A percentile compares a stretch with the other conserved stretches of the same genome.
Conservation (phyloP, 2,329 filamentous ascomycete species). For the Aaosphaeria arxii region DNA sequence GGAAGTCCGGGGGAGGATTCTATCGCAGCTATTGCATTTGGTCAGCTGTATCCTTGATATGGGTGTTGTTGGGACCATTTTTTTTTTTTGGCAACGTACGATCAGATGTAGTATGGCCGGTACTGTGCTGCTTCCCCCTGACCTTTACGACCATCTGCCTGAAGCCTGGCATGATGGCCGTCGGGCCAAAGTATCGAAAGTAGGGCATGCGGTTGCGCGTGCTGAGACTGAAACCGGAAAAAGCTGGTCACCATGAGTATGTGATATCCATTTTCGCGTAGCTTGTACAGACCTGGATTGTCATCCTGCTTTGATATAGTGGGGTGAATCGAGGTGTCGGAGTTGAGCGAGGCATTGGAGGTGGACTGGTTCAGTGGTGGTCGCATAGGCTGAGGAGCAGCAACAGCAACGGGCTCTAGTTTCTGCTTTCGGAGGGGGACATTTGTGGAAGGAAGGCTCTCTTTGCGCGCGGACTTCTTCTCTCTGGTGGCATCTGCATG, state of each 20-base stretch:
- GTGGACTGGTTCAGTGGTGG: constrained; percentile 17
- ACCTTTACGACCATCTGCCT: constrained; percentile 88
- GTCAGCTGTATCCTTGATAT: background rate
- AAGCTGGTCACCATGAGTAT: background rate
- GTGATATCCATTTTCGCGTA: too few species aligned
- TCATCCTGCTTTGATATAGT: constrained; percentile 15
- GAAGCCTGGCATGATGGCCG: constrained; percentile 86
- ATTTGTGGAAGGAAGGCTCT: constrained; percentile 11
- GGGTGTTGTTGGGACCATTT: background rate
- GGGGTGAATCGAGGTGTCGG: constrained; percentile 17
- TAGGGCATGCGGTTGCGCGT: constrained; percentile 72
- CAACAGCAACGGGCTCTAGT: constrained; percentile 6
- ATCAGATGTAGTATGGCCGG: constrained; percentile 56
- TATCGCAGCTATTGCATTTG: constrained; percentile 12
- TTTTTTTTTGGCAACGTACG: constrained; percentile 14
- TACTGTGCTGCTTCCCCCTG: constrained; percentile 61
- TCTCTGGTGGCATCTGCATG: constrained; percentile 8
- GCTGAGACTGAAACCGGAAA: constrained; percentile 38
- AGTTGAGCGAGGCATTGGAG: constrained; percentile 17
- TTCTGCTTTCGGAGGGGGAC: constrained; percentile 7
- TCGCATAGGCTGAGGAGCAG: constrained; percentile 23
- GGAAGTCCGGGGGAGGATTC: constrained; percentile 35
- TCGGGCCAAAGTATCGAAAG: constrained; percentile 87
- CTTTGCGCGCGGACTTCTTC: constrained; percentile 20
- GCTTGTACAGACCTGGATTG: constrained; percentile 1